Percentiles rank a stretch among this genome's conserved stretches.
phyloP scores from a whole-genome alignment of 2,329 filamentous ascomycete genomes.

The Beauveria medogensis region DNA sequence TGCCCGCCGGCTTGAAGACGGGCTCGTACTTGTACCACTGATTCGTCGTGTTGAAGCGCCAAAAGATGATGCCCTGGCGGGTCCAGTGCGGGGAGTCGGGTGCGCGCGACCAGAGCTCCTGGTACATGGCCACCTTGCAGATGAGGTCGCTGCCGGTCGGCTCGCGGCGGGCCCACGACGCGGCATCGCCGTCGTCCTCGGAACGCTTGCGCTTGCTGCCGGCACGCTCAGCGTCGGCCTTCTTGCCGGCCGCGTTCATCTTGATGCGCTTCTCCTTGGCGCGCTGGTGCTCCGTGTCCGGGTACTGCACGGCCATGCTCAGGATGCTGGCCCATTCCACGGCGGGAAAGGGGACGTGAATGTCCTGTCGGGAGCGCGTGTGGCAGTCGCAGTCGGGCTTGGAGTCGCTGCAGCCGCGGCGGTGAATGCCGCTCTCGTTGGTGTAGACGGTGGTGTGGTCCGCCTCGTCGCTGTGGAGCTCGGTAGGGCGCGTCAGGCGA shows the following conservation, averaged over 20 bases:
- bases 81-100: constrained; percentile 42
- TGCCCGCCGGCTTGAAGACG: constrained; percentile 43
- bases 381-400: constrained; percentile 44
- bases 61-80: constrained; percentile 53
- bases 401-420: constrained; percentile 41
- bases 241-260: constrained; percentile 26
- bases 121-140: constrained; percentile 56
- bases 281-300: constrained; percentile 33
- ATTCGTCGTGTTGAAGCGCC: constrained; percentile 51
- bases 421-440: constrained; percentile 46
- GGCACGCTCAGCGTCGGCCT: constrained; percentile 22
- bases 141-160: constrained; percentile 48
- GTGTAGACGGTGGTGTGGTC: constrained; percentile 35
- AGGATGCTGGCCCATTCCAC: constrained; percentile 51
- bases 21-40: constrained; percentile 42
- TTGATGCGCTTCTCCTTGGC: constrained; percentile 30
- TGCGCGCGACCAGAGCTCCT: constrained; percentile 53
- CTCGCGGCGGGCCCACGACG: constrained; percentile 31
- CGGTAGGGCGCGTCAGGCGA: constrained; percentile 46
- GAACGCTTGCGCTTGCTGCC: constrained; percentile 33
- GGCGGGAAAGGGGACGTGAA: constrained; percentile 50
- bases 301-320: constrained; percentile 47
- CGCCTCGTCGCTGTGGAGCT: constrained; percentile 40
- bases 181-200: constrained; percentile 33
- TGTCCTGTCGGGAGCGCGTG: constrained; percentile 36